A percentile compares a stretch with the other conserved stretches of the same genome.
phyloP scores from a whole-genome alignment of 2,329 filamentous ascomycete species.

The Trichoderma sp. region DNA sequence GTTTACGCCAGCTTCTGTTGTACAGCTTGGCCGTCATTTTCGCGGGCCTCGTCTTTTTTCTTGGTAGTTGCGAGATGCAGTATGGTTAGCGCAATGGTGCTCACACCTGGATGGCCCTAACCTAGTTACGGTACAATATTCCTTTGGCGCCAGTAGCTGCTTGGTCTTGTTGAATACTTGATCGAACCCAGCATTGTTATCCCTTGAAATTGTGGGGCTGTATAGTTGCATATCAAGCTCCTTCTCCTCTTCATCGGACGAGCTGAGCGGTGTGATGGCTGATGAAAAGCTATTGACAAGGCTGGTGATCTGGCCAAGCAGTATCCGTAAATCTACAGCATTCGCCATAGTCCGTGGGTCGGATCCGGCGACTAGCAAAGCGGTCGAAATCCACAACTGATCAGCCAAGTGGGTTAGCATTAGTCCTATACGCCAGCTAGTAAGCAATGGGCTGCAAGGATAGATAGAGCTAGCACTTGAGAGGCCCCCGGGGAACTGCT shows the following conservation, averaged over 20 bases:
- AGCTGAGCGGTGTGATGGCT: not conserved
- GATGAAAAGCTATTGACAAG: not conserved
- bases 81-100: not conserved
- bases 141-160: not conserved
- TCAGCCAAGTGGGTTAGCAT: slow-evolving; percentile 7
- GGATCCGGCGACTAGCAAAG: slow-evolving; percentile 9
- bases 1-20: not conserved
- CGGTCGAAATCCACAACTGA: slow-evolving; percentile 12
- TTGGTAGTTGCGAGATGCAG: not conserved
- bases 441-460: not conserved
- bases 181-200: not conserved
- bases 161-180: not conserved
- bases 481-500: slow-evolving; percentile 1
- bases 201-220: not conserved
- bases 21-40: not conserved
- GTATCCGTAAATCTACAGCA: not conserved
- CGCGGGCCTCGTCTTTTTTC: not conserved
- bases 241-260: not conserved
- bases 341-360: slow-evolving; percentile 1
- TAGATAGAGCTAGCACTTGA: not conserved
- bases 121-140: not conserved
- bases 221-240: slow-evolving; percentile 1
- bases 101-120: not conserved
- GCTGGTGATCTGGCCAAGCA: slow-evolving; percentile 2
- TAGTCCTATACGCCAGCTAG: not conserved